Evolutionary conservation across 768 basidiomycete species (phyloP).

Genomic region (Crucibulum laeve): DNA sequence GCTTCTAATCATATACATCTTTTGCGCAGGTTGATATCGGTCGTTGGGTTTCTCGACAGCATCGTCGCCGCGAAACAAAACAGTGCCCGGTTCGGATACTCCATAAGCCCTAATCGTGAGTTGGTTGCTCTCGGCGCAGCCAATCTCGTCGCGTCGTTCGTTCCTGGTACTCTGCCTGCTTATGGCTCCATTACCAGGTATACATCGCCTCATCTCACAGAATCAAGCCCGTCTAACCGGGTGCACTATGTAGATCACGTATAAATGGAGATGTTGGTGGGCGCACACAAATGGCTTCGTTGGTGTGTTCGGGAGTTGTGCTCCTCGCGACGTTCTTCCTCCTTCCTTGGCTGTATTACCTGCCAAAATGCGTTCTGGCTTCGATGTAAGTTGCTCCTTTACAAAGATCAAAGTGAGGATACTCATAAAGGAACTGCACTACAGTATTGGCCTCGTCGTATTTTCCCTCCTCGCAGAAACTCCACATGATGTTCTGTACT

Average conservation of each 20-base stretch:
- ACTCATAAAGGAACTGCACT: neutral
- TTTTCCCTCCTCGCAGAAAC: slow-evolving; percentile 80
- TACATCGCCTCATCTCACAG: slow-evolving; percentile 9
- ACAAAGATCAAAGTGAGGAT: neutral
- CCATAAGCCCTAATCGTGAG: slow-evolving; percentile 92
- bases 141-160: slow-evolving; percentile 73
- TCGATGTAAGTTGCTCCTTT: slow-evolving; percentile 57
- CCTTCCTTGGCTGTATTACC: slow-evolving; percentile 76
- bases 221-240: neutral
- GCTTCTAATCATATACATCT: neutral
- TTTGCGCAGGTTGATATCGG: slow-evolving; percentile 56
- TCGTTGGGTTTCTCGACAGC: slow-evolving; percentile 91
- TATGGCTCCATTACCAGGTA: slow-evolving; percentile 92
- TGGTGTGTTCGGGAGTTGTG: slow-evolving; percentile 71
- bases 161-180: slow-evolving; percentile 88
- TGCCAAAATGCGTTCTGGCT: slow-evolving; percentile 90
- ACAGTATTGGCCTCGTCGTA: slow-evolving; percentile 80
- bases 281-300: slow-evolving; percentile 83
- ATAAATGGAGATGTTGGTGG: slow-evolving; percentile 89
- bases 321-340: slow-evolving; percentile 88
- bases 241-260: slow-evolving; percentile 59
- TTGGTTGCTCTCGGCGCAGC: slow-evolving; percentile 88
- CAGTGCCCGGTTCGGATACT: slow-evolving; percentile 76
- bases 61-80: slow-evolving; percentile 96
- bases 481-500: slow-evolving; percentile 83